Evolutionary conservation across 2,329 filamentous ascomycete species (phyloP).

Genomic region (Neonectria coccinea): DNA sequence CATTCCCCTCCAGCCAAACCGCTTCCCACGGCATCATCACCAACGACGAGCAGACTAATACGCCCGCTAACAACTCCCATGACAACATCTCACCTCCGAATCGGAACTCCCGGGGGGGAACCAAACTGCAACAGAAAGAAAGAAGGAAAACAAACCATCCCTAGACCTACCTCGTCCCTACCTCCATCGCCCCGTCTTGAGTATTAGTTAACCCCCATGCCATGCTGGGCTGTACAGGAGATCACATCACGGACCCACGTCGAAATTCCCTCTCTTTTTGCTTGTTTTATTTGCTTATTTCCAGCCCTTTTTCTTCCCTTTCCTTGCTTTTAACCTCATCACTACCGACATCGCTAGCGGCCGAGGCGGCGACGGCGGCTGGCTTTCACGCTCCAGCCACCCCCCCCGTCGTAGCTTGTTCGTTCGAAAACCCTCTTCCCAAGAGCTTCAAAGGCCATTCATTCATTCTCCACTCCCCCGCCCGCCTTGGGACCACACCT

Average conservation of each 20-base stretch:
- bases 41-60: neutral
- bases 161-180: neutral
- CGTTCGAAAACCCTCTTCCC: neutral
- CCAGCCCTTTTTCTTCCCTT: neutral
- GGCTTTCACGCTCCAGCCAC: neutral
- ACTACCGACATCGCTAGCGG: neutral
- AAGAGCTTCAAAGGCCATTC: neutral
- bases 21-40: constrained; percentile 2
- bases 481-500: neutral
- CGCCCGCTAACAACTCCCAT: constrained; percentile 1
- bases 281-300: neutral
- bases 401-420: neutral
- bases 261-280: neutral
- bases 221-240: neutral
- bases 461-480: neutral
- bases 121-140: neutral
- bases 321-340: constrained; percentile 1
- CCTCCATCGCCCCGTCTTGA: neutral
- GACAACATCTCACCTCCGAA: constrained; percentile 8
- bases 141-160: neutral
- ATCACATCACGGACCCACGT: neutral
- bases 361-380: neutral
- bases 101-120: constrained; percentile 6
- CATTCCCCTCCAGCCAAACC: constrained; percentile 12
- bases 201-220: neutral